phyloP scores from a whole-genome alignment of 169 alveolate species.

The Plasmodium falciparum region DNA sequence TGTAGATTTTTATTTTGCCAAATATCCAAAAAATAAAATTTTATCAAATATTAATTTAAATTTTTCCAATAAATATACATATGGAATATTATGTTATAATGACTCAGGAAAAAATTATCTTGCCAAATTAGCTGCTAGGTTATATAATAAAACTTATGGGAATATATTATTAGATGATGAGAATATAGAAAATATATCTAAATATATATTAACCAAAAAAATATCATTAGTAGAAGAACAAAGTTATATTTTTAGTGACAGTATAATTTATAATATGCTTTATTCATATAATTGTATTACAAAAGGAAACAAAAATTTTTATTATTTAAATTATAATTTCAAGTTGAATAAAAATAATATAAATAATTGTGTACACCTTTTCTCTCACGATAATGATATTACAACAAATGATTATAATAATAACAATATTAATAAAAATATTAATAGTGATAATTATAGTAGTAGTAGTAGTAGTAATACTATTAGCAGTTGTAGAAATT shows the following conservation, averaged over 20 bases:
- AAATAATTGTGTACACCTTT: conserved; percentile 54
- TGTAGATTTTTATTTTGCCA: conserved; percentile 65
- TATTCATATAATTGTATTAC: conserved; percentile 48
- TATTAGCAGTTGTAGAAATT: neutral
- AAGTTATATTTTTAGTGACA: conserved; percentile 44
- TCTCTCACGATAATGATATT: conserved; percentile 27
- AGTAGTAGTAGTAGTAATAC: neutral
- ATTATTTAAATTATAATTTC: conserved; percentile 32
- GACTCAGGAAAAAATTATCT: conserved; percentile 49
- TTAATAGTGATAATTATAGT: neutral
- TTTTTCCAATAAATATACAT: conserved; percentile 35
- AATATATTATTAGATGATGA: conserved; percentile 55
- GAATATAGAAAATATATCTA: conserved; percentile 53
- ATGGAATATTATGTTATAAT: conserved; percentile 60
- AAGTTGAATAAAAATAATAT: conserved; percentile 28
- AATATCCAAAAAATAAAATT: conserved; percentile 72
- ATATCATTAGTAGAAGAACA: conserved; percentile 68
- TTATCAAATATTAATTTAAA: conserved; percentile 61
- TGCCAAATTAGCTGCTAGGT: conserved; percentile 37
- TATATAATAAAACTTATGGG: conserved; percentile 53
- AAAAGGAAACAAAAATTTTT: conserved; percentile 23
- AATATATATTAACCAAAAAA: conserved; percentile 63
- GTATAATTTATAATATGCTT: conserved; percentile 46
- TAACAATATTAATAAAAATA: neutral
- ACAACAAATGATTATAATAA: neutral